Percentiles rank a stretch among this genome's conserved stretches.
Conservation (phyloP, 805 yeast species). For the Candida sakaeoensis region DNA sequence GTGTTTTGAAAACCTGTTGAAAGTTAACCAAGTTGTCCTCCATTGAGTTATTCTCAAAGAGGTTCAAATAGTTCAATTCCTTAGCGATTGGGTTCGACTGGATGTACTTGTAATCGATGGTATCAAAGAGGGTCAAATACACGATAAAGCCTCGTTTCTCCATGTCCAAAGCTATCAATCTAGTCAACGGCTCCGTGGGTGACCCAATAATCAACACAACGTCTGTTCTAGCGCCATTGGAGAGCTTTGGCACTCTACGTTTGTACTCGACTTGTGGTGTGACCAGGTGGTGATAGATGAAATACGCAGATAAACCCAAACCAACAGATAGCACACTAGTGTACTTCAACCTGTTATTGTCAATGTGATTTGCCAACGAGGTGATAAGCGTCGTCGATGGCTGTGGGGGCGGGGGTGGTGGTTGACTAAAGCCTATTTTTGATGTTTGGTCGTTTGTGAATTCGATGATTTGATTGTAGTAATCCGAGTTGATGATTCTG, state of each 20-base stretch:
- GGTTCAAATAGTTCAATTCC: constrained; percentile 64
- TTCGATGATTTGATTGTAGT: constrained; percentile 12
- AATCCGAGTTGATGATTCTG: constrained; percentile 18
- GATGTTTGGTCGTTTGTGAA: constrained; percentile 8
- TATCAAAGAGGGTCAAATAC: constrained; percentile 67
- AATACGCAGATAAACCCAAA: constrained; percentile 15
- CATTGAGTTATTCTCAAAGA: constrained; percentile 45
- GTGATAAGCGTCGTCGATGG: not conserved
- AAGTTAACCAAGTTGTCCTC: constrained; percentile 49
- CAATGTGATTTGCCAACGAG: not conserved
- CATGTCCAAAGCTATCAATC: constrained; percentile 67
- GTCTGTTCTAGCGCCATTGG: constrained; percentile 71
- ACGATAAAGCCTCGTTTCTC: constrained; percentile 80
- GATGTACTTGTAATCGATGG: constrained; percentile 49
- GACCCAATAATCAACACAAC: constrained; percentile 75
- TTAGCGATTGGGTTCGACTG: constrained; percentile 56
- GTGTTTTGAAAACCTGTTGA: constrained; percentile 45
- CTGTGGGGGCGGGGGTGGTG: constrained; percentile 4
- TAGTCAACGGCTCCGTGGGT: constrained; percentile 68
- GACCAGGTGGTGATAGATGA: not conserved
- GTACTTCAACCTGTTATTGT: constrained; percentile 1
- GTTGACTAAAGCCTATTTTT: constrained; percentile 1
- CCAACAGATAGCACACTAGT: constrained; percentile 23
- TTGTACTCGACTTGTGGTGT: constrained; percentile 12
- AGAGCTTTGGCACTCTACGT: constrained; percentile 58